Base-by-base conservation (phyloP, 805 yeast species). In the Wickerhamiella slavikovae region DNA sequence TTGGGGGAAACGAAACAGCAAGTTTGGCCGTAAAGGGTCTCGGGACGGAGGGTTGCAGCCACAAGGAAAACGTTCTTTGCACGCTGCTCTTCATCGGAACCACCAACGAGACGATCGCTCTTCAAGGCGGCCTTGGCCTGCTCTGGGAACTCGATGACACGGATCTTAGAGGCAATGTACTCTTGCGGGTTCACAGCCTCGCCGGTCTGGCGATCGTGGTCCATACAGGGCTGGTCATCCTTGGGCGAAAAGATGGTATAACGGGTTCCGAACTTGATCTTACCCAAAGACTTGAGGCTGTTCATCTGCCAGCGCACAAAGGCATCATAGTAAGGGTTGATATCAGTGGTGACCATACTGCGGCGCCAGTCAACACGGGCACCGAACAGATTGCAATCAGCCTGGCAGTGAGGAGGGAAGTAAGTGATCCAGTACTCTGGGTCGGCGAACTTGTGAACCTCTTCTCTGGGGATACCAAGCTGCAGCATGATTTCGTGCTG, bases 211-310 rank as follows among this genome's bases (percentile, higher is more conserved):
- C 98, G 74, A 57, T 89, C 98, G 55, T 89, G 98, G 56, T 89
- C 98, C 85, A 89, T 83, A 64, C 98, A 89, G 23, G 98, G 91
- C 63, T 89, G 98, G 40, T 95, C 95, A 57, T 89, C 98, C 58
- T 78, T 85, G 51, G 82, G 93, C 24, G 96, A 83, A 59, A 79
- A 89, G 47, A 89, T 79, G 41, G 98, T 89, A 63, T 82, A 79
- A 60, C 98, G 74, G 62, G 85, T 92, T 55, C 98, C 98, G 44
- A 89, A 89, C 62, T 85, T 89, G 59, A 89, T 82, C 58, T 80
- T 85, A 39, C 85, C 93, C 35, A 64, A 57, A 27, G 68, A 82
- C 60, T 71, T 78, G 52, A 89, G 69, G 49, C 73, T 63, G 57
- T 73, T 79, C 70, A 89, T 78, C 57, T 82, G 93, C 98, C 98